Evolutionary conservation across 2,329 filamentous ascomycete genomes (phyloP).

Genomic region (Neoscytalidium dimidiatum): DNA sequence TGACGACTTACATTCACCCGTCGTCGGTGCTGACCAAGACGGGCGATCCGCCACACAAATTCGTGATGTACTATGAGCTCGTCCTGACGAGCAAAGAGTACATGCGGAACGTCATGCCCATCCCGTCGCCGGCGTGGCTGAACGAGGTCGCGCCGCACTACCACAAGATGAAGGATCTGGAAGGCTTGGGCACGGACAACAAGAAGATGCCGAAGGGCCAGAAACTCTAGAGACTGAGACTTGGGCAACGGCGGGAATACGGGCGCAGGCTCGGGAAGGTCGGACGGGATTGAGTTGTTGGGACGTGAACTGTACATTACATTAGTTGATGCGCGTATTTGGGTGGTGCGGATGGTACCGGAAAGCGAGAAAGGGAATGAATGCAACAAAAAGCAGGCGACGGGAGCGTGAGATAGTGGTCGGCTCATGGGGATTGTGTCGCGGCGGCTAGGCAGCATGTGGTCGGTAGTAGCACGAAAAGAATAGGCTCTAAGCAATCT

Average conservation of each 20-base stretch:
- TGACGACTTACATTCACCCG: constrained; percentile 89
- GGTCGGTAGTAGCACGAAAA: constrained; percentile 6
- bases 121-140: constrained; percentile 77
- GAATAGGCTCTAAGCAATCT: neutral
- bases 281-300: neutral
- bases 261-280: neutral
- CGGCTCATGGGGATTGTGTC: neutral
- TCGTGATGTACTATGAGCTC: constrained; percentile 84
- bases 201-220: constrained; percentile 71
- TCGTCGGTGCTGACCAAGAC: constrained; percentile 78
- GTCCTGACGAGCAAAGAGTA: constrained; percentile 88
- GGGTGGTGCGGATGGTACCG: neutral
- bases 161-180: constrained; percentile 88
- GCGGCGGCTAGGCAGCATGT: neutral
- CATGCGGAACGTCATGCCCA: constrained; percentile 83
- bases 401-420: neutral
- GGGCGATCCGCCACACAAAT: constrained; percentile 74
- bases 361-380: neutral
- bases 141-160: constrained; percentile 91
- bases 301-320: neutral
- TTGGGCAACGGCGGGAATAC: neutral
- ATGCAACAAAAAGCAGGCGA: neutral
- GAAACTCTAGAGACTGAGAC: constrained; percentile 4
- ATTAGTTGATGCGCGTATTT: neutral
- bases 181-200: constrained; percentile 65